A percentile compares a stretch with the other conserved stretches of the same genome.
These are phyloP conservation scores for Corynascus novoguineensis DNA, from an alignment of 495 filamentous ascomycete genomes.

Conservation along the genomic window DNA sequence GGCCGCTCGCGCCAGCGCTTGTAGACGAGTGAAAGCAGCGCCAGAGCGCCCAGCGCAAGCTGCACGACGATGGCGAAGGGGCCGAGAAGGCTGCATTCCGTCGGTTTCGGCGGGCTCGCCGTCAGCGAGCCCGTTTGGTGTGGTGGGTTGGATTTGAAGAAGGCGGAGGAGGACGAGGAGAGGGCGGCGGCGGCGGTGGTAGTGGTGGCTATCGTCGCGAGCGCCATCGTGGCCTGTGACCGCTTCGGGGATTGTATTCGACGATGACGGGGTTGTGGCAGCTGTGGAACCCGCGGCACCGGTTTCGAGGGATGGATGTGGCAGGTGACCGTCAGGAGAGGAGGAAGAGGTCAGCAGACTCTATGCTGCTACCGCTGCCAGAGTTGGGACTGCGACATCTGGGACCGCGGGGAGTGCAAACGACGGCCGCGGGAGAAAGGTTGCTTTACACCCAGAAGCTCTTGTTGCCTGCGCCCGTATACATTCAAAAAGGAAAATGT, in stretches of 20 bases:
- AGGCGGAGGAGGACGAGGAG: too few species aligned
- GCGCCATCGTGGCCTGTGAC: neutral
- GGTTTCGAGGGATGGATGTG: conserved; percentile 3
- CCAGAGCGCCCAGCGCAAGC: conserved; percentile 76
- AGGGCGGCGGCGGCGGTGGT: neutral
- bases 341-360: conserved; percentile 24
- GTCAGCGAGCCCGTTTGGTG: neutral
- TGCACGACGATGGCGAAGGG: conserved; percentile 87
- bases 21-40: conserved; percentile 78
- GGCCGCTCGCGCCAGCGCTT: conserved; percentile 90
- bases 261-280: neutral
- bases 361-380: conserved; percentile 26
- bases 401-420: conserved; percentile 10
- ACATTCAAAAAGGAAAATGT: neutral
- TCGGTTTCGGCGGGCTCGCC: conserved; percentile 29
- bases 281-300: neutral
- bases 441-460: conserved; percentile 4
- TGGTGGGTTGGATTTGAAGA: too few species aligned
- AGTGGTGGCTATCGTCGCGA: conserved; percentile 11
- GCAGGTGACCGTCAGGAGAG: conserved; percentile 13
- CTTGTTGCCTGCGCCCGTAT: neutral
- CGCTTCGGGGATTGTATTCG: too few species aligned
- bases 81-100: conserved; percentile 78
- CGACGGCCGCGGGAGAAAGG: neutral
- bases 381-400: conserved; percentile 18